Evolutionary conservation across 805 yeast genomes (phyloP).

Genomic region (Komagataella kurtzmanii): DNA sequence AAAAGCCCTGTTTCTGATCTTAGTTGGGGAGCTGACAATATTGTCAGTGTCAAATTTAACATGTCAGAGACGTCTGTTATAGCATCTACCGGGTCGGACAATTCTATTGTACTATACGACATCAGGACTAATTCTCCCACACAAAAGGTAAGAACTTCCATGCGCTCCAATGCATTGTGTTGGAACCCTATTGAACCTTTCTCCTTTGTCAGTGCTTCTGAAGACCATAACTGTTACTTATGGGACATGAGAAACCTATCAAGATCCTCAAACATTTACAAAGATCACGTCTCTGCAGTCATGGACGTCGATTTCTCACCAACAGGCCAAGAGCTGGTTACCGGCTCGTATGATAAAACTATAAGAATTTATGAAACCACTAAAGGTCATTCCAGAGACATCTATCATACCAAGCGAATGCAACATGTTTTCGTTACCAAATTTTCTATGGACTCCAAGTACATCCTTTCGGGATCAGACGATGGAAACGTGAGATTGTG

Average conservation of each 20-base stretch:
- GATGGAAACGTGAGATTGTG: conserved; percentile 92
- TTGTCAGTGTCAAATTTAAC: conserved; percentile 73
- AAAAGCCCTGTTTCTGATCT: conserved; percentile 64
- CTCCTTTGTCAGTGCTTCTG: conserved; percentile 82
- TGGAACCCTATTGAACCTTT: conserved; percentile 99
- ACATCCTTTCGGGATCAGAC: conserved; percentile 83
- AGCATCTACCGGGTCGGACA: conserved; percentile 85
- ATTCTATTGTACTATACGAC: conserved; percentile 84
- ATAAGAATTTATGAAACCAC: conserved; percentile 62
- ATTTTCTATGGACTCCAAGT: conserved; percentile 81
- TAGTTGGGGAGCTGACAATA: conserved; percentile 95
- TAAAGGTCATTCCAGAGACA: conserved; percentile 88
- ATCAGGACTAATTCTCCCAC: conserved; percentile 83
- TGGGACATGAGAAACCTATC: conserved; percentile 95
- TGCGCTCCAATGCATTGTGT: conserved; percentile 74
- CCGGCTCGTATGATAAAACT: conserved; percentile 92
- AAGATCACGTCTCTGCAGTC: conserved; percentile 94
- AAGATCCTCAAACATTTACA: conserved; percentile 70
- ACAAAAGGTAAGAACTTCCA: conserved; percentile 72
- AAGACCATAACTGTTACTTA: conserved; percentile 86
- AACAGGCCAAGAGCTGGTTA: conserved; percentile 90
- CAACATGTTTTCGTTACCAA: conserved; percentile 81
- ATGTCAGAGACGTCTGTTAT: conserved; percentile 79
- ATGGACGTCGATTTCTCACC: conserved; percentile 93
- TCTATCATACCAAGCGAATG: conserved; percentile 96